Conservation (phyloP, 2,329 filamentous ascomycete genomes). For the Daldinia sp. region DNA sequence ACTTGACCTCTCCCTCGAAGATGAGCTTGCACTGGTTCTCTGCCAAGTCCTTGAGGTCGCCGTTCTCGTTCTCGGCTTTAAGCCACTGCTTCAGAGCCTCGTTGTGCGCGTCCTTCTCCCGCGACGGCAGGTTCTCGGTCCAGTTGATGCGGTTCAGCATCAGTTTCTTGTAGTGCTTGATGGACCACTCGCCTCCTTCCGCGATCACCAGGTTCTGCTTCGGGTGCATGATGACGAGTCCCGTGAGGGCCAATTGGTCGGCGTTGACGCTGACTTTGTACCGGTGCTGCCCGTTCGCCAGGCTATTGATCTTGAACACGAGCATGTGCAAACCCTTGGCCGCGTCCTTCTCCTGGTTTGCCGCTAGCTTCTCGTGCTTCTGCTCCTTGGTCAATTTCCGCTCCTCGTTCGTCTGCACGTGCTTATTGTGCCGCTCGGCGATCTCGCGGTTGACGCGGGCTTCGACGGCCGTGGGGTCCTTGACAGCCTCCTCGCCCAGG, state of each 20-base stretch:
- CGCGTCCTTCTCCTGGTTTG: slow-evolving; percentile 89
- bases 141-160: slow-evolving; percentile 96
- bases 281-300: slow-evolving; percentile 93
- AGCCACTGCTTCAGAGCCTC: slow-evolving; percentile 78
- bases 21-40: slow-evolving; percentile 85
- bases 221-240: slow-evolving; percentile 92
- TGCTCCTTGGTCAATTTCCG: slow-evolving; percentile 91
- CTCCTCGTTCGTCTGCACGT: slow-evolving; percentile 82
- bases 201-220: slow-evolving; percentile 90
- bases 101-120: slow-evolving; percentile 69
- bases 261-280: slow-evolving; percentile 95
- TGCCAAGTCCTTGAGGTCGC: slow-evolving; percentile 83
- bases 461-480: slow-evolving; percentile 97
- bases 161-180: slow-evolving; percentile 88
- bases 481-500: slow-evolving; percentile 88
- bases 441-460: slow-evolving; percentile 94
- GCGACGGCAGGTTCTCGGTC: slow-evolving; percentile 85
- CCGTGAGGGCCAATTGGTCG: slow-evolving; percentile 87
- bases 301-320: slow-evolving; percentile 88
- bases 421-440: slow-evolving; percentile 82
- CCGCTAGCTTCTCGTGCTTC: slow-evolving; percentile 82
- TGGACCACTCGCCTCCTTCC: slow-evolving; percentile 87
- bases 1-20: slow-evolving; percentile 91
- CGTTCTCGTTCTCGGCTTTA: slow-evolving; percentile 80
- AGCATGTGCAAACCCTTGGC: slow-evolving; percentile 86